Evolutionary conservation across 768 basidiomycete genomes (phyloP), one percentile per base, ranked within the genome.

Genomic region (Mycena rosella): DNA sequence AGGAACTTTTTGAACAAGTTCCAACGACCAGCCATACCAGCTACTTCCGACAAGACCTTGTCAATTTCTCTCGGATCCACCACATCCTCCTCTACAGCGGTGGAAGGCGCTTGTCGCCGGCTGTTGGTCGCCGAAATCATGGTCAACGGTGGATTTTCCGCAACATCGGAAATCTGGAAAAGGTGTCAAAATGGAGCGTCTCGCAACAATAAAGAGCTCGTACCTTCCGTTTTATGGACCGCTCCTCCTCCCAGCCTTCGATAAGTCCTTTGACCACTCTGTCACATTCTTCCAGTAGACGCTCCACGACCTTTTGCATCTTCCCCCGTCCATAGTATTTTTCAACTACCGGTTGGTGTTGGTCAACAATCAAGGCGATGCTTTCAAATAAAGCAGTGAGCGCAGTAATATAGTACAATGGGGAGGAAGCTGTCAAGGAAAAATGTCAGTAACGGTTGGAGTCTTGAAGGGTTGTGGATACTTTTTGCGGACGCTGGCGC

Each of bases 291-390:
- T 90, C 87, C 53, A 98, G 78, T 10, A 99, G 82, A 47, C 90
- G 85, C 26, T 85, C 81, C 2, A 96, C 87, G 15, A 97, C 95
- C 38, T 80, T 86, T 45, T 84, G 81, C 97, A 99, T 99, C 77
- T 92, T 92, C 0, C 95, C 93, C 11, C 78, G 72, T 0, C 98
- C 98, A 74, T 99, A 99, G 79, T 99, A 99, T 80, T 98, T 99
- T 76, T 98, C 97, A 1, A 99, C 96, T 6, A 99, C 89, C 2
- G 96, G 94, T 72, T 98, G 97, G 75, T 99, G 98, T 74, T 99
- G 98, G 73, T 97, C 96, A 24, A 99, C 91, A 70, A 99, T 96
- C 84, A 95, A 89, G 0, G 96, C 98, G 56, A 99, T 92, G 62
- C 91, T 93, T 80, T 99, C 98, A 72, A 99, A 96, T 1, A 99